Evolutionary conservation across 495 filamentous ascomycete species (phyloP), one percentile per base, ranked within the genome.

Genomic region (Lasiosphaeria hispida): DNA sequence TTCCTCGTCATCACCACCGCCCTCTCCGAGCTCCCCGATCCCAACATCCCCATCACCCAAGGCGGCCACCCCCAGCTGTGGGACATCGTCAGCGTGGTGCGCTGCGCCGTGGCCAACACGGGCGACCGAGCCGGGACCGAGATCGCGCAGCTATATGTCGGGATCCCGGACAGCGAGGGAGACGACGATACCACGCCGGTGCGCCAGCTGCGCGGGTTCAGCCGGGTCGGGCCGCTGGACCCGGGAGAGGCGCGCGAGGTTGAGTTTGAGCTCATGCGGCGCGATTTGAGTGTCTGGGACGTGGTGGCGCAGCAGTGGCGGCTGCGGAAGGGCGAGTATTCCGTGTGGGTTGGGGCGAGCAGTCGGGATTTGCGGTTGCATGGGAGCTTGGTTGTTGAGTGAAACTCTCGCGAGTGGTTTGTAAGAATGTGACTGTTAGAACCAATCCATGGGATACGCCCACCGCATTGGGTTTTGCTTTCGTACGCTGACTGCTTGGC

Each of bases 261-360:
- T 0, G 58, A 50, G 5, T 80, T 86, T 62, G 63, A 67, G 17
- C 50, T 87, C 47, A 83, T 71, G 38, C 65, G 85, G 23, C 70
- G 83, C 44, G 85, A 87, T 62, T 51, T 88, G 59, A 85, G 83
- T 41, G 94, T 91, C 0, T 97, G 93, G 93, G 87, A 89, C 68
- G 81, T 86, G 10, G 74, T 78, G n/a, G 71, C 74, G 61, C 88
- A 91, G 80, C 92, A 92, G 68, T 97, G 93, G 93, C 77, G 90
- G 23, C 72, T 97, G 68, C 68, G 77, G 19, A 59, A 59, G 14
- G 78, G 79, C 5, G 62, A 60, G 38, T 79, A 81, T 57, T 59
- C 50, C 17, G 53, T 82, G 5, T 72, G 65, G 51, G 68, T 81
- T 23, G 79, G 79, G 10, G 71, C 77, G 14, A 81, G 78, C 48